Evolutionary conservation across 768 basidiomycete species (phyloP).

Genomic region (Phlebiopsis gigantea): DNA sequence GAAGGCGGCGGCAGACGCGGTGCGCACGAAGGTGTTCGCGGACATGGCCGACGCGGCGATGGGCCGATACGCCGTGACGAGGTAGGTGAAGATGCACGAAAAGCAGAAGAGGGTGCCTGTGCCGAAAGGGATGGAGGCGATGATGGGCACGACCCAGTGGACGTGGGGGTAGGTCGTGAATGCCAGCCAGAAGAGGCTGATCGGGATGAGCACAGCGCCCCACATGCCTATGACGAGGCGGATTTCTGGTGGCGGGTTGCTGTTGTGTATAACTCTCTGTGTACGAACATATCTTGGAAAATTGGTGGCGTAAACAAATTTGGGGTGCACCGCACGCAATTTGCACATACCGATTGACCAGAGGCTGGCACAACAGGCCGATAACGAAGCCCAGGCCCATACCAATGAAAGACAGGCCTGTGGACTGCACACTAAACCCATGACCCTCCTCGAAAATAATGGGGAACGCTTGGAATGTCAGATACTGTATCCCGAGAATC

Average conservation of each 20-base stretch:
- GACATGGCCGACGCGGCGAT: slow-evolving; percentile 60
- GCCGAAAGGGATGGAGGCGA: slow-evolving; percentile 43
- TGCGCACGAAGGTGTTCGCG: slow-evolving; percentile 49
- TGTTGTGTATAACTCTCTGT: slow-evolving; percentile 38
- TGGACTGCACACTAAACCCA: slow-evolving; percentile 45
- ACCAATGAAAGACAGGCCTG: slow-evolving; percentile 41
- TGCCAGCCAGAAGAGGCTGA: slow-evolving; percentile 50
- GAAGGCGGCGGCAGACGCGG: slow-evolving; percentile 35
- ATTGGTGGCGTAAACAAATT: not conserved
- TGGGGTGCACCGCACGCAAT: no score
- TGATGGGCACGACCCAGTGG: slow-evolving; percentile 43
- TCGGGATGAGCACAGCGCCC: slow-evolving; percentile 48
- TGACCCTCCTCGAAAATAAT: slow-evolving; percentile 41
- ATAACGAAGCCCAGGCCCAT: slow-evolving; percentile 46
- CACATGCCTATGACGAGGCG: slow-evolving; percentile 61
- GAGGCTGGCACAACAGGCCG: slow-evolving; percentile 34
- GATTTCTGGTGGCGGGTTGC: slow-evolving; percentile 58
- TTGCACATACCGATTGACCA: slow-evolving; percentile 35
- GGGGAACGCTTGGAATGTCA: slow-evolving; percentile 50
- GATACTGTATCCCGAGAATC: slow-evolving; percentile 39
- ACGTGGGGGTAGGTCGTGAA: slow-evolving; percentile 46
- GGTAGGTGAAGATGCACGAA: slow-evolving; percentile 60
- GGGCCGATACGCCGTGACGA: slow-evolving; percentile 46
- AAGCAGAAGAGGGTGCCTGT: slow-evolving; percentile 59
- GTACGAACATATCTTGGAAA: slow-evolving; percentile 19